Percentiles rank a stretch among this genome's conserved stretches.
phyloP scores from a whole-genome alignment of 176 grass and related monocot genomes.

The Aegilops speltoides region DNA sequence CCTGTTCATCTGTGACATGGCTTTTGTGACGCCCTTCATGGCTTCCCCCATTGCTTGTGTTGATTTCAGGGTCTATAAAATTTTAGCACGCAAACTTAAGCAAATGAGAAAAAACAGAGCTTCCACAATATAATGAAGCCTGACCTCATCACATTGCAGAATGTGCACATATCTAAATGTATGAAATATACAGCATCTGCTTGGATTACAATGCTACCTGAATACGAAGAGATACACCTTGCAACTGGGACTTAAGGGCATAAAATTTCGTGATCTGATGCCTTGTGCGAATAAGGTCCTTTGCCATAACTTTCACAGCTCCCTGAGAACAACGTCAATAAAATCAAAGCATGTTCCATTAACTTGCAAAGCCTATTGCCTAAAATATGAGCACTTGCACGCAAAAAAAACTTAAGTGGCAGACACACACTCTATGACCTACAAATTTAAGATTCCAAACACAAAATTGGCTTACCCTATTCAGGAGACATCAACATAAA shows the following conservation, averaged over 20 bases:
- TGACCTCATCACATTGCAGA: neutral
- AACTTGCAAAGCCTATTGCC: neutral
- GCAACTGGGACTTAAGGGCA: slow-evolving; percentile 85
- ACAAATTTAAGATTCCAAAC: neutral
- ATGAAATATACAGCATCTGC: neutral
- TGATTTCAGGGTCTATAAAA: slow-evolving; percentile 68
- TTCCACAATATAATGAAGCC: neutral
- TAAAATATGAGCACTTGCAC: neutral
- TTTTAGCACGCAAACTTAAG: neutral
- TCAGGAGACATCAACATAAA: neutral
- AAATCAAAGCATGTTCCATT: neutral
- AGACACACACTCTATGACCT: neutral
- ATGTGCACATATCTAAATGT: neutral
- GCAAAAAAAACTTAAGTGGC: neutral
- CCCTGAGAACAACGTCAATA: slow-evolving; percentile 42
- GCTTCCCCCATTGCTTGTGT: slow-evolving; percentile 92
- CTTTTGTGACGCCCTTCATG: slow-evolving; percentile 84
- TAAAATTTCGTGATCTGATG: slow-evolving; percentile 94
- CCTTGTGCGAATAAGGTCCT: slow-evolving; percentile 87
- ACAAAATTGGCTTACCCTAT: neutral
- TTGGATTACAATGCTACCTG: slow-evolving; percentile 46
- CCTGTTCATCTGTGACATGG: slow-evolving; percentile 75
- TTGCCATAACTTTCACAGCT: slow-evolving; percentile 90
- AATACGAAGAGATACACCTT: slow-evolving; percentile 87
- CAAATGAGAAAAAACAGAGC: neutral